Percentiles rank a stretch among this genome's conserved stretches.
phyloP scores from a whole-genome alignment of 2,329 filamentous ascomycete genomes.

The Hypoxylon sp. region DNA sequence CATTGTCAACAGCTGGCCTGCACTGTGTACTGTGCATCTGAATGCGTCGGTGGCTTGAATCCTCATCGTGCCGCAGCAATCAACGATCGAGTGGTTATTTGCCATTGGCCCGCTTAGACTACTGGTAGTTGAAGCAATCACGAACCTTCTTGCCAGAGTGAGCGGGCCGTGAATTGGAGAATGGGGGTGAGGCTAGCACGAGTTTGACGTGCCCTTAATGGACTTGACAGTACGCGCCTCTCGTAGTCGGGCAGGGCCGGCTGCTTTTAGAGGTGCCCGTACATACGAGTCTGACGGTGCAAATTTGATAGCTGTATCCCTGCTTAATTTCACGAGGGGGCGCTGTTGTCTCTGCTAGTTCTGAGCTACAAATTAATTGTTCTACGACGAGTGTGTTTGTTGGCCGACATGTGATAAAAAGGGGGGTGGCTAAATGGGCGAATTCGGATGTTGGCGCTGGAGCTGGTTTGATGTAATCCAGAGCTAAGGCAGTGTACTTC shows the following conservation, averaged over 20 bases:
- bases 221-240: no score
- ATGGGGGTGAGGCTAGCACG: not conserved
- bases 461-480: constrained; percentile 1
- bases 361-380: constrained; percentile 8
- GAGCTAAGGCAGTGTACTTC: not conserved
- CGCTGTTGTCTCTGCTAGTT: constrained; percentile 10
- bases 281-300: not conserved
- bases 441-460: not conserved
- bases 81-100: constrained; percentile 1
- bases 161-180: not conserved
- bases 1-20: not conserved
- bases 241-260: not conserved
- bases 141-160: not conserved
- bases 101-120: constrained; percentile 9
- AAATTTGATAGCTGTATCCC: constrained; percentile 9
- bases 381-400: not conserved
- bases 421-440: constrained; percentile 3
- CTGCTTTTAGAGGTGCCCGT: constrained; percentile 11
- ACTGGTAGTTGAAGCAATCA: not conserved
- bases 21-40: constrained; percentile 7
- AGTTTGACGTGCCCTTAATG: not conserved
- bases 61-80: constrained; percentile 5
- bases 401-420: constrained; percentile 23
- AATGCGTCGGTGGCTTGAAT: constrained; percentile 7
- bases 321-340: constrained; percentile 2